phyloP scores from a whole-genome alignment of 2,329 filamentous ascomycete species.

The Claviceps paspali region DNA sequence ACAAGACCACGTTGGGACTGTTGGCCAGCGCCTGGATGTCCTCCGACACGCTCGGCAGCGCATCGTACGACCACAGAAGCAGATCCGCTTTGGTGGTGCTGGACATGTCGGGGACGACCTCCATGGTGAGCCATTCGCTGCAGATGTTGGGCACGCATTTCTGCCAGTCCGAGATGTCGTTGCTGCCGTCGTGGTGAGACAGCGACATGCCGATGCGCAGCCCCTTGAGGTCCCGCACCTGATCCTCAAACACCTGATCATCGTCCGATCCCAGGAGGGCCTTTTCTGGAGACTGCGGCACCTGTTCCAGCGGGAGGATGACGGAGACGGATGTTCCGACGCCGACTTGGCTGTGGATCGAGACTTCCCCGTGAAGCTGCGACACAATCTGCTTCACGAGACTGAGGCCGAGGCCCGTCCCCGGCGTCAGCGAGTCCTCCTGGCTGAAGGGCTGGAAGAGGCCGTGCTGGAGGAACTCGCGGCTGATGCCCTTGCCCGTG shows the following conservation, averaged over 20 bases:
- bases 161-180: slow-evolving; percentile 4
- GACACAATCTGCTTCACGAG: slow-evolving; percentile 46
- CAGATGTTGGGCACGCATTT: slow-evolving; percentile 12
- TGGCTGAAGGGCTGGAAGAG: slow-evolving; percentile 49
- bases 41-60: background rate
- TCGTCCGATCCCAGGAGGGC: slow-evolving; percentile 31
- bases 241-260: slow-evolving; percentile 28
- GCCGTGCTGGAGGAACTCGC: slow-evolving; percentile 43
- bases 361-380: slow-evolving; percentile 41
- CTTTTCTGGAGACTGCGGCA: slow-evolving; percentile 1
- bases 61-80: slow-evolving; percentile 9
- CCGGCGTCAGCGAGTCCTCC: slow-evolving; percentile 43
- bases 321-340: slow-evolving; percentile 22
- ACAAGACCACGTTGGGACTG: background rate
- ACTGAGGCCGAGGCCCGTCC: slow-evolving; percentile 49
- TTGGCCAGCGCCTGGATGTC: background rate
- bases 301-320: slow-evolving; percentile 13
- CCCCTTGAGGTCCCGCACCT: slow-evolving; percentile 15
- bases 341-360: slow-evolving; percentile 30
- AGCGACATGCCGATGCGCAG: slow-evolving; percentile 7
- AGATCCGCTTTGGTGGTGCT: slow-evolving; percentile 11
- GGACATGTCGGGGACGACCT: slow-evolving; percentile 10
- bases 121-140: slow-evolving; percentile 18
- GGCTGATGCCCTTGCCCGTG: slow-evolving; percentile 49
- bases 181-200: background rate